Base-by-base conservation (phyloP, 1,139 yeast species). In the Hansenula sp. region DNA sequence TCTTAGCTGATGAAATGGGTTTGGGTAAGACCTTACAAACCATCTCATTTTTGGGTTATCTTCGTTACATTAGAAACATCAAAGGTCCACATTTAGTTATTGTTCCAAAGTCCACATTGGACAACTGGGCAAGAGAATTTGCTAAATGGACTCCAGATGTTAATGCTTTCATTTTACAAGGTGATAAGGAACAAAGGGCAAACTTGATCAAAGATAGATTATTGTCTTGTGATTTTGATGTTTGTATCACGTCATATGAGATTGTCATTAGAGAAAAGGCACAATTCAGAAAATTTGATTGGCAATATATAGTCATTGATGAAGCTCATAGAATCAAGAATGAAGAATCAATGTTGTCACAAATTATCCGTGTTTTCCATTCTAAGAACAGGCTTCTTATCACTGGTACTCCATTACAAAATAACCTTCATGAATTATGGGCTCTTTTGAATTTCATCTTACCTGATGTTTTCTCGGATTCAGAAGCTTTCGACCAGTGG, bases 1-100 rank as follows among this genome's bases (percentile, higher is more conserved):
- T 93, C 41, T 73, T 93, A 47, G 99, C 99, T 10, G 99, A 93
- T 66, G 99, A 93, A 65, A 93, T 93, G 99, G 99, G 99, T 2
- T 74, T 93, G 47, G 99, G 99, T 48, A 93, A 93, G 62, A 93
- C 99, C 1, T 72, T 93, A 48, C 99, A 93, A 63, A 89, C 97
- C 0, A 89, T 93, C 48, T 81, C 98, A 6, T 85, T 85, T 54
- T 66, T 85, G 43, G 93, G 93, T 1, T 84, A 81, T 56, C 66
- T 85, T 41, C 71, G 93, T 49, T 83, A 79, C 57, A 65, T 78
- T 43, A 77, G 74, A 53, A 67, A 74, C 13, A 71, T 81, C 32
- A 76, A 72, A 46, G 94, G 94, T 0, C 94, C 93, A 1, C 88
- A 81, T 60, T 68, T 85, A 50, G 80, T 85, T 25, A 75, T 85